phyloP scores from a whole-genome alignment of 129 eudicot species.

The Centaurea solstitialis region DNA sequence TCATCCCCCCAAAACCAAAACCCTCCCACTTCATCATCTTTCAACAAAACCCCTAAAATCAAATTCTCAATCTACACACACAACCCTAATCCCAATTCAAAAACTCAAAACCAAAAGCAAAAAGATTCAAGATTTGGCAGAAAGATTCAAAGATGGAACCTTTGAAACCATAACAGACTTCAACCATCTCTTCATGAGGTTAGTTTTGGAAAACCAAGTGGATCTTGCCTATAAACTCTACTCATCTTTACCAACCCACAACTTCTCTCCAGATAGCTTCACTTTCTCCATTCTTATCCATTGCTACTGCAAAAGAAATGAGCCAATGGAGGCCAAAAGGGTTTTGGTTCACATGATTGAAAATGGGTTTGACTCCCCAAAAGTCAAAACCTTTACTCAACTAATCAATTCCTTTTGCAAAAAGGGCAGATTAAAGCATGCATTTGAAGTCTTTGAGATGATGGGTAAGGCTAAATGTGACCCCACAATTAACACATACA shows the following conservation, averaged over 20 bases:
- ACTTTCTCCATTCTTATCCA: slow-evolving; percentile 53
- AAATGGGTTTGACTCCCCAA: slow-evolving; percentile 46
- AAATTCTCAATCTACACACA: background rate
- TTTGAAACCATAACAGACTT: slow-evolving; percentile 40
- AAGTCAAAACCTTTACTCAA: slow-evolving; percentile 61
- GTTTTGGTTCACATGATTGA: slow-evolving; percentile 47
- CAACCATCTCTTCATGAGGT: slow-evolving; percentile 41
- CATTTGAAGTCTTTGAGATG: slow-evolving; percentile 59
- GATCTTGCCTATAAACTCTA: slow-evolving; percentile 50
- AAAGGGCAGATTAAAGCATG: slow-evolving; percentile 52
- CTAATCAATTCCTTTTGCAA: slow-evolving; percentile 63
- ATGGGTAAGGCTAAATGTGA: slow-evolving; percentile 58
- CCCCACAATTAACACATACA: slow-evolving; percentile 69
- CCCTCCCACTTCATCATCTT: background rate
- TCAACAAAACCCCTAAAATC: slow-evolving; percentile 9
- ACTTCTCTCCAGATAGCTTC: slow-evolving; percentile 35
- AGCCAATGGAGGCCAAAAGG: slow-evolving; percentile 49
- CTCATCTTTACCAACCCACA: slow-evolving; percentile 34
- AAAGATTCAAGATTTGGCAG: slow-evolving; percentile 27
- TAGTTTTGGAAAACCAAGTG: slow-evolving; percentile 41
- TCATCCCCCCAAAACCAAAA: slow-evolving; percentile 9
- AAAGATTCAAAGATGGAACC: slow-evolving; percentile 28
- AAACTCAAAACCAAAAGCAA: slow-evolving; percentile 10
- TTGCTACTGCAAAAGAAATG: slow-evolving; percentile 58
- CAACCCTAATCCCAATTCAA: slow-evolving; percentile 12